phyloP scores from a whole-genome alignment of 805 yeast species.

The Millerago galiae region DNA sequence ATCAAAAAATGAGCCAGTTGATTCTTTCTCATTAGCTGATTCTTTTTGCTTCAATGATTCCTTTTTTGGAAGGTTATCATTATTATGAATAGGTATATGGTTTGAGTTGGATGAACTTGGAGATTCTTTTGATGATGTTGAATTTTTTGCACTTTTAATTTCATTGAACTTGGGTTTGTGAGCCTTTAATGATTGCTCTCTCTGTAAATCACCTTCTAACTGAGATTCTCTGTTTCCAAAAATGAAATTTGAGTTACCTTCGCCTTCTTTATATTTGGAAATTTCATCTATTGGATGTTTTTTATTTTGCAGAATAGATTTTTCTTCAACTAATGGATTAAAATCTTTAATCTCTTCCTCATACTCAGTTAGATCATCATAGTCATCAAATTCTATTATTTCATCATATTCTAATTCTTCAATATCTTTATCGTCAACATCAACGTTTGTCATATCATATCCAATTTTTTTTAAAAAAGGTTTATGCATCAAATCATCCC shows the following conservation, averaged over 20 bases:
- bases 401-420: background rate
- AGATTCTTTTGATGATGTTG: no score
- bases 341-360: background rate
- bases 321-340: background rate
- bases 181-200: no score
- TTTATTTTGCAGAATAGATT: no score
- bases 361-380: background rate
- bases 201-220: no score
- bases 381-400: background rate
- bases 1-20: background rate
- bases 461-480: conserved; percentile 4
- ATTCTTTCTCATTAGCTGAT: background rate
- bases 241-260: no score
- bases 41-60: background rate
- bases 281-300: no score
- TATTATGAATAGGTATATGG: background rate
- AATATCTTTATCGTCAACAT: background rate
- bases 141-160: no score
- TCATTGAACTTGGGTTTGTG: no score
- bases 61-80: background rate
- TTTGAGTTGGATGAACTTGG: background rate
- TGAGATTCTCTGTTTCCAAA: no score
- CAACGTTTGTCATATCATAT: conserved; percentile 3
- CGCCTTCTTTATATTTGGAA: no score
- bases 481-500: conserved; percentile 4